These are phyloP conservation scores for Eucalyptus pauciflora DNA, from an alignment of 345 rosid genomes.

Conservation along the genomic window DNA sequence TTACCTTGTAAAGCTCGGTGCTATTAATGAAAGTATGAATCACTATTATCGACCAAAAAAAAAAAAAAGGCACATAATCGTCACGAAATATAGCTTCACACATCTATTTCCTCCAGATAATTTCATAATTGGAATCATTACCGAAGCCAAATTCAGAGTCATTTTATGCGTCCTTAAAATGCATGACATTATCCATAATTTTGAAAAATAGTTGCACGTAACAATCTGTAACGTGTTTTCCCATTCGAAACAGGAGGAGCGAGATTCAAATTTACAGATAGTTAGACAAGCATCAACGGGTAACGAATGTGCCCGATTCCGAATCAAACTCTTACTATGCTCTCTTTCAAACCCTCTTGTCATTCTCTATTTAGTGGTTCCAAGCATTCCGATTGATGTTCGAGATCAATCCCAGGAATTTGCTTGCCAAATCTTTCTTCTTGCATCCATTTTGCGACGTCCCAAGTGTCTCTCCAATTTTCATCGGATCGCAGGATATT, in stretches of 20 bases:
- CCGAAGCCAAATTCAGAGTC: background rate
- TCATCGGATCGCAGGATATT: background rate
- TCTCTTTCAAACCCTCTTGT: background rate
- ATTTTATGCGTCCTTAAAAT: background rate
- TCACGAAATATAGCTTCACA: background rate
- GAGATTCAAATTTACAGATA: background rate
- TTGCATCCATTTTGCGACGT: background rate
- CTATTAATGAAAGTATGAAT: no score
- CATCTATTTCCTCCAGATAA: background rate
- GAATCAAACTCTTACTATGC: background rate
- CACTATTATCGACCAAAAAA: no score
- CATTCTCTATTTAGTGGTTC: background rate
- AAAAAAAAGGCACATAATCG: background rate
- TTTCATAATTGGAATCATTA: background rate
- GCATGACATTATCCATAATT: background rate
- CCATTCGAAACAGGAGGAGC: background rate
- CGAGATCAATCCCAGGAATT: background rate
- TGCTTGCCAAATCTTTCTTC: background rate
- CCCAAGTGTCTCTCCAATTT: background rate
- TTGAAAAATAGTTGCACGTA: background rate
- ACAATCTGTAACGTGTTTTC: no score
- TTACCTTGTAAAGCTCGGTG: no score
- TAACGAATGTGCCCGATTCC: background rate
- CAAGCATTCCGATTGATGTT: background rate
- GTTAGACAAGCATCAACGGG: background rate